Conservation (phyloP, 306 rosid genomes). For the Datisca glomerata region DNA sequence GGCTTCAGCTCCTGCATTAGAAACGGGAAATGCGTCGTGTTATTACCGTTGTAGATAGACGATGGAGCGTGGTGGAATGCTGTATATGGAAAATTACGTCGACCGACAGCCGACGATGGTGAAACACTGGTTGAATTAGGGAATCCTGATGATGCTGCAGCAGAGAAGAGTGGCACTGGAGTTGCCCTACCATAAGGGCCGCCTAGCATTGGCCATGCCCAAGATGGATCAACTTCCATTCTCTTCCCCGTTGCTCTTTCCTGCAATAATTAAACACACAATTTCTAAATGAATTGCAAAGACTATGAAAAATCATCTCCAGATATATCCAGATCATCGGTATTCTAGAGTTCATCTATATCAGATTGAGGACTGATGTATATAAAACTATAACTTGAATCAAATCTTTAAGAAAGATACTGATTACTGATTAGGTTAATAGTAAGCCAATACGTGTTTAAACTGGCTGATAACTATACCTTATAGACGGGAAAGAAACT, state of each 20-base stretch:
- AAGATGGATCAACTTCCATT: slow-evolving; percentile 37
- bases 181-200: slow-evolving; percentile 37
- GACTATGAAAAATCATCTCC: neutral
- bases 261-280: slow-evolving; percentile 13
- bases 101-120: slow-evolving; percentile 49
- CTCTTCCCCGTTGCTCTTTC: slow-evolving; percentile 69
- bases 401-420: too few species aligned
- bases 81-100: slow-evolving; percentile 35
- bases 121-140: slow-evolving; percentile 33
- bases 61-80: slow-evolving; percentile 11
- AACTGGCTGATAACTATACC: too few species aligned
- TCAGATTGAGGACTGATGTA: too few species aligned
- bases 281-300: neutral
- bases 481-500: slow-evolving; percentile 32
- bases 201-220: slow-evolving; percentile 54
- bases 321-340: neutral
- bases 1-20: slow-evolving; percentile 42
- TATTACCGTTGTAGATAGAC: neutral
- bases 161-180: slow-evolving; percentile 48
- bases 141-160: slow-evolving; percentile 99
- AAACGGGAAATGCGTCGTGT: slow-evolving; percentile 13
- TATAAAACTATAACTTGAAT: too few species aligned
- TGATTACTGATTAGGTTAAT: too few species aligned
- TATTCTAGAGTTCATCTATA: too few species aligned
- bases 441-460: too few species aligned